Percentiles rank a stretch among this genome's conserved stretches.
Evolutionary conservation across 768 basidiomycete genomes (phyloP).

Genomic region (Boletus bicolor): DNA sequence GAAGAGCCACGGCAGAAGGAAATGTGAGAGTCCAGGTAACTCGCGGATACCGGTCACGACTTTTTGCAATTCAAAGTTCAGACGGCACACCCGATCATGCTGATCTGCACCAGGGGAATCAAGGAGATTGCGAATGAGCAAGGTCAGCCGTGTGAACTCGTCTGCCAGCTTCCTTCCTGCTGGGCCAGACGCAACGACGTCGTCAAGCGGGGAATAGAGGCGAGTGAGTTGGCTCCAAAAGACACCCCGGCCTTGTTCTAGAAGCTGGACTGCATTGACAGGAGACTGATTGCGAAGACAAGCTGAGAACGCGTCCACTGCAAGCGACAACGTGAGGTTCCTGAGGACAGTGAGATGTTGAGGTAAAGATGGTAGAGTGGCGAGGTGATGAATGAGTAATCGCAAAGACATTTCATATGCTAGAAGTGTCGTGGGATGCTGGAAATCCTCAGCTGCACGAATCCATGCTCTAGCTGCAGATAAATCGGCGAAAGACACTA

Average conservation of each 20-base stretch:
- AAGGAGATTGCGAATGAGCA: too few relatives aligned
- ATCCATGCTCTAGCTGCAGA: background rate
- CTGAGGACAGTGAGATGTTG: background rate
- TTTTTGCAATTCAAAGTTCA: background rate
- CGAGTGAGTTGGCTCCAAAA: slow-evolving; percentile 22
- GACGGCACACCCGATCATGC: background rate
- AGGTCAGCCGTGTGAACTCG: background rate
- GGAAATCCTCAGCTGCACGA: background rate
- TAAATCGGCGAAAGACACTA: background rate
- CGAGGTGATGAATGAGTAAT: background rate
- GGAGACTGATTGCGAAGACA: slow-evolving; percentile 8
- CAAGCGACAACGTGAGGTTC: background rate
- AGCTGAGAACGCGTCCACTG: slow-evolving; percentile 9
- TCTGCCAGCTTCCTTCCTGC: background rate
- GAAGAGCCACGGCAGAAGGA: slow-evolving; percentile 11
- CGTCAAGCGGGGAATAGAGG: slow-evolving; percentile 7
- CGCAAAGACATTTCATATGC: slow-evolving; percentile 5
- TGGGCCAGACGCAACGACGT: background rate
- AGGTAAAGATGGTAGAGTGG: background rate
- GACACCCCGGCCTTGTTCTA: slow-evolving; percentile 22
- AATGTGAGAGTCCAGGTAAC: slow-evolving; percentile 9
- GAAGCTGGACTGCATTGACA: slow-evolving; percentile 27
- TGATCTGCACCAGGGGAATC: background rate
- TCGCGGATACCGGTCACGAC: background rate
- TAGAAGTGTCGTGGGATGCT: slow-evolving; percentile 6